Percentiles rank a stretch among this genome's conserved stretches.
Evolutionary conservation across 345 rosid species (phyloP).

Genomic region (Trapa incisa): DNA sequence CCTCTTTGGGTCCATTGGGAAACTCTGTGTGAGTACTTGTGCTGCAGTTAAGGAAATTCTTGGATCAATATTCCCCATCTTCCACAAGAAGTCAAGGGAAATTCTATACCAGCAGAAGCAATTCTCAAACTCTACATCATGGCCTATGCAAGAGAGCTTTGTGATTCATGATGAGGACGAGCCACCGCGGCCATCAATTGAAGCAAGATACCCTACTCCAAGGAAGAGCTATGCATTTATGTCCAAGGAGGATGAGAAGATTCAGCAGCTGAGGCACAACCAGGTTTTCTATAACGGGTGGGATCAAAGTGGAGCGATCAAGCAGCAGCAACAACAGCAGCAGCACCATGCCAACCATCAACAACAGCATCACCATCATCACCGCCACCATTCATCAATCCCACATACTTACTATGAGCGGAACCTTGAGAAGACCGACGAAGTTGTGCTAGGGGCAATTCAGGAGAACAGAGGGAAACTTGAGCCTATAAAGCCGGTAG

Average conservation of each 20-base stretch:
- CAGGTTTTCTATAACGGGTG: constrained; percentile 58
- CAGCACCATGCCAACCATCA: constrained; percentile 31
- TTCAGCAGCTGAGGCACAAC: constrained; percentile 80
- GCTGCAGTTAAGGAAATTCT: constrained; percentile 47
- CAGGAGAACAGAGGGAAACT: constrained; percentile 54
- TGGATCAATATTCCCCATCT: constrained; percentile 53
- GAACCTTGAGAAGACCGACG: constrained; percentile 63
- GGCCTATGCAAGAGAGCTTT: constrained; percentile 68
- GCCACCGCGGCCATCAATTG: constrained; percentile 87
- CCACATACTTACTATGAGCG: constrained; percentile 71
- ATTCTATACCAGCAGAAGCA: constrained; percentile 24
- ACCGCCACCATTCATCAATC: constrained; percentile 53
- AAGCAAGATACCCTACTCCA: constrained; percentile 73
- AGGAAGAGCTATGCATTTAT: constrained; percentile 82
- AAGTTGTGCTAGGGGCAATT: constrained; percentile 78
- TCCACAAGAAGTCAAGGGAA: constrained; percentile 32
- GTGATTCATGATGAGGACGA: constrained; percentile 66
- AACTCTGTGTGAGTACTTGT: constrained; percentile 43
- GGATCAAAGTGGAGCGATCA: constrained; percentile 59
- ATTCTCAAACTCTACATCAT: constrained; percentile 16
- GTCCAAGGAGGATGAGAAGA: constrained; percentile 87
- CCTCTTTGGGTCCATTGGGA: constrained; percentile 46
- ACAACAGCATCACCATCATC: constrained; percentile 47
- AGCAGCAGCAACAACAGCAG: constrained; percentile 33
- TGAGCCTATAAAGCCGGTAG: constrained; percentile 38